phyloP scores from a whole-genome alignment of 352 stramenopile species.

The Phytophthora pisi region DNA sequence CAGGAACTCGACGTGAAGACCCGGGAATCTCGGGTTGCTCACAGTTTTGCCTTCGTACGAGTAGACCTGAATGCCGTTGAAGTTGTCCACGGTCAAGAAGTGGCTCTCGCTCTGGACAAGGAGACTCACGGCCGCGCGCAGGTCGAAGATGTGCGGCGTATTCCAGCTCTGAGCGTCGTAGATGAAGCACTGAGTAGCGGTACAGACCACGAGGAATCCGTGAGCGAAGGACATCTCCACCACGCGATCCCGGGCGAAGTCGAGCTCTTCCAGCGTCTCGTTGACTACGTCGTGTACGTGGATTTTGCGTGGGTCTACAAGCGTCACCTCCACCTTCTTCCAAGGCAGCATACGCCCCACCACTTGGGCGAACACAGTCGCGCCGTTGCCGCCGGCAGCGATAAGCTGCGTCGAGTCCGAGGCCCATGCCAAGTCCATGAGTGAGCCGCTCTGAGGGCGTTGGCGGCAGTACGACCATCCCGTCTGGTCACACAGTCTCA shows the following conservation, averaged over 20 bases:
- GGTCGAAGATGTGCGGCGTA: slow-evolving; percentile 93
- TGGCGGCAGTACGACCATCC: slow-evolving; percentile 92
- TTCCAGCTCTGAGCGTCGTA: slow-evolving; percentile 93
- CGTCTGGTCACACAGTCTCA: slow-evolving; percentile 93
- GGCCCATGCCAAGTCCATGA: slow-evolving; percentile 48
- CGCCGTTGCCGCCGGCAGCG: background rate
- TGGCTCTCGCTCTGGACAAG: slow-evolving; percentile 89
- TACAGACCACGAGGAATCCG: slow-evolving; percentile 93
- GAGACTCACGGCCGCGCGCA: slow-evolving; percentile 84
- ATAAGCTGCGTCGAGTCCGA: background rate
- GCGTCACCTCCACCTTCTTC: slow-evolving; percentile 90
- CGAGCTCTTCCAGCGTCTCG: slow-evolving; percentile 91
- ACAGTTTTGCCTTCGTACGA: slow-evolving; percentile 93
- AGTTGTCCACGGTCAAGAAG: slow-evolving; percentile 92
- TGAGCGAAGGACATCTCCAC: slow-evolving; percentile 93
- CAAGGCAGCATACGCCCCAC: slow-evolving; percentile 85
- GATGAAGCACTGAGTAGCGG: slow-evolving; percentile 92
- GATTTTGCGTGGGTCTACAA: slow-evolving; percentile 89
- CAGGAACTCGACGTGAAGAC: slow-evolving; percentile 90
- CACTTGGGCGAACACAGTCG: slow-evolving; percentile 90
- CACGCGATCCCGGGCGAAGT: slow-evolving; percentile 91
- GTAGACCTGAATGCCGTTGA: slow-evolving; percentile 90
- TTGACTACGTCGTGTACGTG: slow-evolving; percentile 89
- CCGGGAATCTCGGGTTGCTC: slow-evolving; percentile 85
- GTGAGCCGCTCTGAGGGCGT: slow-evolving; percentile 75